Evolutionary conservation across 1,284 basidiomycete species (phyloP), one percentile per base, ranked within the genome.

Genomic region (Ceratorhiza oryzae-sativae): DNA sequence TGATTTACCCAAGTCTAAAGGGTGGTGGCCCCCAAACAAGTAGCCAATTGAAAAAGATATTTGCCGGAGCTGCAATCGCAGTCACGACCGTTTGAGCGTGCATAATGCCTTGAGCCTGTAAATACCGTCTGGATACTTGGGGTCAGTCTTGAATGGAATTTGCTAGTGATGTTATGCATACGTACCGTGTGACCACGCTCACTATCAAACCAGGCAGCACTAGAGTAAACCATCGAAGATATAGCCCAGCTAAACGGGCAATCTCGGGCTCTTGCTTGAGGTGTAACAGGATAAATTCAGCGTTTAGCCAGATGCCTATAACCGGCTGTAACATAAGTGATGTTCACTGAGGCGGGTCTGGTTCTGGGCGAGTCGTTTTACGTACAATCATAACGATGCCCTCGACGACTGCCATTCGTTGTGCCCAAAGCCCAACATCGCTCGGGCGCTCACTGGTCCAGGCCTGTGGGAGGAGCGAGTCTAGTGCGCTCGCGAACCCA

Each of bases 251-350:
- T 6, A 91, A 85, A 42, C 81, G 83, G 0, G 96, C 93, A 3
- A 99, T 94, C 72, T 92, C 88, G 0, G 90, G 88, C 63, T 97
- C 93, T 84, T 98, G 97, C 60, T 86, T 87, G 15, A 36, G 98
- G 83, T 48, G 84, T 81, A 30, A 97, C 83, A 98, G 98, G 42
- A 98, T 86, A 0, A 80, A 73, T 79, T 96, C 93, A 0, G 92
- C 89, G 73, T 92, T 94, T 78, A 91, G 86, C 94, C 94, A 97
- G 20, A 92, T 81, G 3, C 83, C 76, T 73, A 83, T 82, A 71
- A 89, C 87, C 0, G 91, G 90, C 89, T 91, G 71, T 10, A 36
- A 15, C 3, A 18, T 27, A 32, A 34, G 25, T 55, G 30, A 60
- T 0, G 53, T 32, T 62, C 27, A 30, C 18, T 12, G 30, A 36